phyloP scores from a whole-genome alignment of 345 rosid genomes.

The Abelmoschus esculentus region DNA sequence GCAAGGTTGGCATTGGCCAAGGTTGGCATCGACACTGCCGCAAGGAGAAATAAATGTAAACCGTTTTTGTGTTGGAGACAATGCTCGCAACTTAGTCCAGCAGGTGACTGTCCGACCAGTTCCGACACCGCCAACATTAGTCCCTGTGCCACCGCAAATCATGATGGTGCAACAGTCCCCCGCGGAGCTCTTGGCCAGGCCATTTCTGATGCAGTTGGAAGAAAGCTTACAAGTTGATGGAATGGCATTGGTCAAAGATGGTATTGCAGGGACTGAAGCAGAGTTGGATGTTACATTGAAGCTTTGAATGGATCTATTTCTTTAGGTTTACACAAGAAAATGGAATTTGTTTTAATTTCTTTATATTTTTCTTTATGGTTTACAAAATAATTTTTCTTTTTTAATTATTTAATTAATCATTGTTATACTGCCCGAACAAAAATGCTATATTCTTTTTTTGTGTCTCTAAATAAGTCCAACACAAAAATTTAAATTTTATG shows the following conservation, averaged over 20 bases:
- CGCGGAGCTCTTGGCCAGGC: not conserved
- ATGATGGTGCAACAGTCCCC: not conserved
- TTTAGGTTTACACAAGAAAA: not conserved
- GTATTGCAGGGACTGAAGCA: not conserved
- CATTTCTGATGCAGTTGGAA: slow-evolving; percentile 1
- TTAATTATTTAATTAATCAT: no score
- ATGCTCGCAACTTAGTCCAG: not conserved
- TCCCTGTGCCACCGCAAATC: not conserved
- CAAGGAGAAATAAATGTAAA: not conserved
- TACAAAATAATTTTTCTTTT: no score
- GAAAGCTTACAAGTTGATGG: not conserved
- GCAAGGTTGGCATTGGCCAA: not conserved
- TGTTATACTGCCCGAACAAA: no score
- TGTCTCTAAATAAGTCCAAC: no score
- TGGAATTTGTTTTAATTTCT: not conserved
- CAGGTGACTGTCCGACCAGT: not conserved
- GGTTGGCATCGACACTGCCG: not conserved
- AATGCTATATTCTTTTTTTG: no score
- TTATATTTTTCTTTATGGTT: no score
- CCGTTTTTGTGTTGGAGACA: not conserved
- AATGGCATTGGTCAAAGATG: not conserved
- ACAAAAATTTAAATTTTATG: no score
- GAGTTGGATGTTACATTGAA: not conserved
- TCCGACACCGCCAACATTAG: not conserved
- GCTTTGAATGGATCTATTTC: not conserved